A percentile compares a stretch with the other conserved stretches of the same genome.
Conservation (phyloP, 2,329 filamentous ascomycete species). For the Chrysoporthe puriensis region DNA sequence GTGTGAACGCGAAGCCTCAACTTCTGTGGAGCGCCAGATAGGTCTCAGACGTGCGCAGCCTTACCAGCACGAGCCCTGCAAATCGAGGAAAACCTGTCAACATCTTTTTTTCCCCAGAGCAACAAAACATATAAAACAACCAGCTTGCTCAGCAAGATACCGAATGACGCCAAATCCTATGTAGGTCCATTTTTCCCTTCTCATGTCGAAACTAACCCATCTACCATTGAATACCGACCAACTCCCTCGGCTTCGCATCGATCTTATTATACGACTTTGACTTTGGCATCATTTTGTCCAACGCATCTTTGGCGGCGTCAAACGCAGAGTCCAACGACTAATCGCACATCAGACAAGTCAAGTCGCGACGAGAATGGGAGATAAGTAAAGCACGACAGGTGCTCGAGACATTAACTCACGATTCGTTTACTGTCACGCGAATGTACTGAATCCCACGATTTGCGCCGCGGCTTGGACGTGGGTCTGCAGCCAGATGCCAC, state of each 20-base stretch:
- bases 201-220: background rate
- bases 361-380: background rate
- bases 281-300: slow-evolving; percentile 12
- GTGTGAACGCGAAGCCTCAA: background rate
- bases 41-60: background rate
- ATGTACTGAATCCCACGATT: slow-evolving; percentile 8
- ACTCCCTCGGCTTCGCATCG: background rate
- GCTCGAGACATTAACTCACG: background rate
- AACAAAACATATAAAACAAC: background rate
- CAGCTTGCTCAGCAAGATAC: background rate
- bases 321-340: slow-evolving; percentile 7
- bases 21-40: background rate
- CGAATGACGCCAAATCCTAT: background rate
- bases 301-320: background rate
- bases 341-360: background rate
- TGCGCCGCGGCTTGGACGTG: slow-evolving; percentile 3
- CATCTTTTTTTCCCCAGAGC: background rate
- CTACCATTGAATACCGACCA: slow-evolving; percentile 7
- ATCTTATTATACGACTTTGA: slow-evolving; percentile 8
- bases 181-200: background rate
- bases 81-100: background rate
- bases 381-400: too few species aligned
- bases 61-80: background rate
- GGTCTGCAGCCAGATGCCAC: slow-evolving; percentile 9
- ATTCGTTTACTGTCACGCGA: slow-evolving; percentile 11